These are phyloP conservation scores for Candolleomyces eurysporus DNA, from an alignment of 768 basidiomycete genomes.

Conservation along the genomic window DNA sequence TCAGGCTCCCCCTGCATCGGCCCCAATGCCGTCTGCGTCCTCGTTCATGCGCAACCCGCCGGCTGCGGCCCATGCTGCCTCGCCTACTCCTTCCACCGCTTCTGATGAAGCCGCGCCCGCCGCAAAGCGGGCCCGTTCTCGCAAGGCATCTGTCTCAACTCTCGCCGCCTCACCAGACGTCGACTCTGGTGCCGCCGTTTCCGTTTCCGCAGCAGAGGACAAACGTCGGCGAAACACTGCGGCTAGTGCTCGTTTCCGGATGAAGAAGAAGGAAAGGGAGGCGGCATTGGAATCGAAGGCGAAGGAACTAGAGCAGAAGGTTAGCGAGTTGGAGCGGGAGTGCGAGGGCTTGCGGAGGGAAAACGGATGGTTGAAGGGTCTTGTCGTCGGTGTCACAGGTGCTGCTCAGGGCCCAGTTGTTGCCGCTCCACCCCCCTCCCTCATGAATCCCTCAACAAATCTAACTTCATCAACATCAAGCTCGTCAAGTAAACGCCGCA, in stretches of 20 bases:
- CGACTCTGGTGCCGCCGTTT: conserved; percentile 16
- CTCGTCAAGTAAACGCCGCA: conserved; percentile 28
- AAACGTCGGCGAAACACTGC: conserved; percentile 93
- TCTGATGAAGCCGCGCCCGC: conserved; percentile 35
- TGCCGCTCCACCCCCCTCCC: conserved; percentile 16
- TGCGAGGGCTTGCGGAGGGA: conserved; percentile 86
- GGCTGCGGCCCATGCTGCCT: conserved; percentile 10
- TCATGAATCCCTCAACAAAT: conserved; percentile 15
- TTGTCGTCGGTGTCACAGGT: conserved; percentile 86
- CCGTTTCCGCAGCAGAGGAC: conserved; percentile 68
- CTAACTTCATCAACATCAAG: conserved; percentile 4
- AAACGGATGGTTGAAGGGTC: conserved; percentile 89
- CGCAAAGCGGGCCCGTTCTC: conserved; percentile 56
- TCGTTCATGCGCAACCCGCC: conserved; percentile 7
- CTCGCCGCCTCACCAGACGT: conserved; percentile 26
- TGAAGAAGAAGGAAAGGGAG: conserved; percentile 97
- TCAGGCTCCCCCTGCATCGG: conserved; percentile 17
- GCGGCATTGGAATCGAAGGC: conserved; percentile 81
- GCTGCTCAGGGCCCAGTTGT: conserved; percentile 46
- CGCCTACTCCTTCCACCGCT: conserved; percentile 17
- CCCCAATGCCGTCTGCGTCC: neutral
- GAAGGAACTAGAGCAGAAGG: conserved; percentile 79
- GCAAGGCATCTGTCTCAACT: conserved; percentile 44
- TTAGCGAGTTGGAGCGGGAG: conserved; percentile 83
- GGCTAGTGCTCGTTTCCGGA: conserved; percentile 87